Conservation (phyloP, 495 filamentous ascomycete species). For the Penicillium samsonianum region DNA sequence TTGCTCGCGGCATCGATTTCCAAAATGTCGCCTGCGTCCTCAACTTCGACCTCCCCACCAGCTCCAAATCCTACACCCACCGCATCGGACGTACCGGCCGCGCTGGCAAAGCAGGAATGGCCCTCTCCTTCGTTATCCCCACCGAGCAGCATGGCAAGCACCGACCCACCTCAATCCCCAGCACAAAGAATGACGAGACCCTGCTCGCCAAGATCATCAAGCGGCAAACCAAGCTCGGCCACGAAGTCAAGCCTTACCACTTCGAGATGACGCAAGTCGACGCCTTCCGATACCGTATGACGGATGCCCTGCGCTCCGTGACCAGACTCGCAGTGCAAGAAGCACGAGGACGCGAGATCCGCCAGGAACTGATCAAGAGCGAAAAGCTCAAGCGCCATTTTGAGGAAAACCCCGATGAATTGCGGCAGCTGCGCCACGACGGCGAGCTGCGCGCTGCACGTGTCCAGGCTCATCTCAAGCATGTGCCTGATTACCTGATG, state of each 20-base stretch:
- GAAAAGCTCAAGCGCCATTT: constrained; percentile 95
- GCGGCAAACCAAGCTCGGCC: constrained; percentile 69
- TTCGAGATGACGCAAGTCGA: constrained; percentile 95
- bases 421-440: constrained; percentile 87
- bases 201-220: constrained; percentile 72
- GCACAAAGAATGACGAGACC: constrained; percentile 78
- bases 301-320: constrained; percentile 80
- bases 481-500: constrained; percentile 93
- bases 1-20: constrained; percentile 96
- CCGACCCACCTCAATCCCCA: constrained; percentile 73
- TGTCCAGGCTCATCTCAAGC: constrained; percentile 86
- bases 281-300: constrained; percentile 91
- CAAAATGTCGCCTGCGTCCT: constrained; percentile 90
- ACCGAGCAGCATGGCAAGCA: constrained; percentile 80
- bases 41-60: constrained; percentile 92
- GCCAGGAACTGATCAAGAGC: constrained; percentile 84
- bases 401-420: constrained; percentile 91
- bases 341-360: constrained; percentile 82
- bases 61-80: constrained; percentile 91
- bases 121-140: constrained; percentile 90
- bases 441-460: constrained; percentile 77
- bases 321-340: constrained; percentile 84
- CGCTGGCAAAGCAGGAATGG: constrained; percentile 87
- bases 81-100: constrained; percentile 92
- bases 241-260: constrained; percentile 81